Conservation (phyloP, 202 grass and related monocot species). For the Setaria viridis region DNA sequence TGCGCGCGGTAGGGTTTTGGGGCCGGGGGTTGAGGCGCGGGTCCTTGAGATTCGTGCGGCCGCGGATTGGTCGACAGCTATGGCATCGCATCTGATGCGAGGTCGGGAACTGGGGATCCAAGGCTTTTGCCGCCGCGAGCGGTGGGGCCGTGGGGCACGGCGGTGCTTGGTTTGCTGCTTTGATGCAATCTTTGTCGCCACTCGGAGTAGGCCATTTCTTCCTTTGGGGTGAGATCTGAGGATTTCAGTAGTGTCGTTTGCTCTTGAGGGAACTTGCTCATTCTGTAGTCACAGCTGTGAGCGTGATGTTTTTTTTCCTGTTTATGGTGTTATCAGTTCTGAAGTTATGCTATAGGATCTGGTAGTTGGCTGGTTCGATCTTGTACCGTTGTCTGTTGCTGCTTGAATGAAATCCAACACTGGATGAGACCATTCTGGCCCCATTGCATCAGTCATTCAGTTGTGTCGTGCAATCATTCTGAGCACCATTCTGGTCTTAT, state of each 20-base stretch:
- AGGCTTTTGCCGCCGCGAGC: background rate
- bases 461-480: slow-evolving; percentile 38
- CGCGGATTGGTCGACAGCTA: slow-evolving; percentile 42
- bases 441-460: slow-evolving; percentile 22
- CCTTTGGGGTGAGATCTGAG: background rate
- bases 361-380: background rate
- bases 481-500: slow-evolving; percentile 34
- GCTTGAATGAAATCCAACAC: background rate
- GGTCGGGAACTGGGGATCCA: background rate
- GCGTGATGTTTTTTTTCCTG: background rate
- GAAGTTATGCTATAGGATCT: background rate
- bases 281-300: no score
- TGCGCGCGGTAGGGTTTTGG: slow-evolving; percentile 44
- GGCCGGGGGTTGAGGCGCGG: background rate
- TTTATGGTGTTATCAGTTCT: background rate
- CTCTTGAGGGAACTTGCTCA: background rate
- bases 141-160: slow-evolving; percentile 10
- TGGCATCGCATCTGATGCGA: slow-evolving; percentile 7
- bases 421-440: background rate
- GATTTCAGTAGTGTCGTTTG: background rate
- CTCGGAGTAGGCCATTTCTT: no score
- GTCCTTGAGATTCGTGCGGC: slow-evolving; percentile 43
- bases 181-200: slow-evolving; percentile 36
- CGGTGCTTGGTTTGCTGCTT: slow-evolving; percentile 42
- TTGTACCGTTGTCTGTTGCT: background rate